Conservation (phyloP, 1,284 basidiomycete genomes). For the Inonotus obliquus region DNA sequence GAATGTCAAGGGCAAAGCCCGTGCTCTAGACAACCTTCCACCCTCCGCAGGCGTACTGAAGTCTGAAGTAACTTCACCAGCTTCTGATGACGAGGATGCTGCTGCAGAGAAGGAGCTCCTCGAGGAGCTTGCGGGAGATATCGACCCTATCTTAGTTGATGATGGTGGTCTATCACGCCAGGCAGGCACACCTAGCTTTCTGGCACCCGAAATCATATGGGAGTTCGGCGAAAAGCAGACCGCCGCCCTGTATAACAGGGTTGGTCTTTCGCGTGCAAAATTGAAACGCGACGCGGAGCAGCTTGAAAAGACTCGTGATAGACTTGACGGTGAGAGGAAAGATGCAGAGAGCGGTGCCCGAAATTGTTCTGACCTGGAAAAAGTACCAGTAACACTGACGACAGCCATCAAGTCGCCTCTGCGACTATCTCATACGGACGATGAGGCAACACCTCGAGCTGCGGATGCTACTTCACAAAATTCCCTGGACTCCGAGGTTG, state of each 20-base stretch:
- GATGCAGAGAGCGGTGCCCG: neutral
- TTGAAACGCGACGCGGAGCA: neutral
- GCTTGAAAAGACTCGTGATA: neutral
- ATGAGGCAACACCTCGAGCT: constrained; percentile 8
- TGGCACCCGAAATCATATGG: constrained; percentile 92
- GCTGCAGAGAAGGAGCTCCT: constrained; percentile 14
- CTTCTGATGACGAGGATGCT: constrained; percentile 3
- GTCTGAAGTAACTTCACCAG: neutral
- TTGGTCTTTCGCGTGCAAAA: neutral
- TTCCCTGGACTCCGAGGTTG: neutral
- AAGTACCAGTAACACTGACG: neutral
- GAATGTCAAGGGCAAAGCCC: constrained; percentile 10
- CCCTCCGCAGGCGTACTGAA: neutral
- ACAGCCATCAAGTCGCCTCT: constrained; percentile 23
- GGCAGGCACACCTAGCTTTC: constrained; percentile 95
- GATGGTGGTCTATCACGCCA: constrained; percentile 17
- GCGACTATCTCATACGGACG: neutral
- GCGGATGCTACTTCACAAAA: neutral
- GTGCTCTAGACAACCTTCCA: neutral
- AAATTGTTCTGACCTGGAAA: constrained; percentile 12
- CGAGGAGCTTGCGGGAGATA: constrained; percentile 2
- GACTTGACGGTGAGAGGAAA: neutral
- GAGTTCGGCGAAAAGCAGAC: constrained; percentile 34
- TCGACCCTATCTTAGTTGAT: constrained; percentile 17
- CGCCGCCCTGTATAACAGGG: neutral